Conservation (phyloP, 495 filamentous ascomycete species). For the Thozetella sp. region DNA sequence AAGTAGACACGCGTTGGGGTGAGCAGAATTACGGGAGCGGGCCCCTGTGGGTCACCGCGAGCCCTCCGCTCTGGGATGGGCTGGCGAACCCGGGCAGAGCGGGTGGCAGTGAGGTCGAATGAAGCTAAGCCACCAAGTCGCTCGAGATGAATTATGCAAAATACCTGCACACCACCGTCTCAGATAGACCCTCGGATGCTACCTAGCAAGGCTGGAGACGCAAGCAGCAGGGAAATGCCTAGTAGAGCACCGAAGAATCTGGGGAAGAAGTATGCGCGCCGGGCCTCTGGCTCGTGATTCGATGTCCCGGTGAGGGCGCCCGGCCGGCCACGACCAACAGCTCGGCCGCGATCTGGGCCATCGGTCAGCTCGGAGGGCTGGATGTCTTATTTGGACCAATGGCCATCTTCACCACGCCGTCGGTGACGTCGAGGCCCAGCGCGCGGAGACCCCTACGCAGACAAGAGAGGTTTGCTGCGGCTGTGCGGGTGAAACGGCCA, state of each 20-base stretch:
- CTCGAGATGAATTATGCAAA: too few relatives aligned
- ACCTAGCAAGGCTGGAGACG: not conserved
- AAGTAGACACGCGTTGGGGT: too few relatives aligned
- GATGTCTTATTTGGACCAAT: slow-evolving; percentile 3
- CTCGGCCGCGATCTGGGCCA: not conserved
- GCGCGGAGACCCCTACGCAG: not conserved
- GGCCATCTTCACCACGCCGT: not conserved
- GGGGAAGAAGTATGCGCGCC: too few relatives aligned
- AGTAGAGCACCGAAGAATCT: not conserved
- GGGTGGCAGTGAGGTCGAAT: too few relatives aligned
- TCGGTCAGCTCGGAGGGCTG: not conserved
- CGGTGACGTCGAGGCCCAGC: not conserved
- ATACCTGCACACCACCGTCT: not conserved
- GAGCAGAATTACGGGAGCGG: too few relatives aligned
- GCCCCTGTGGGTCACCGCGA: too few relatives aligned
- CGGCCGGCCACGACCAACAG: not conserved
- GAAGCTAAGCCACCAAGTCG: too few relatives aligned
- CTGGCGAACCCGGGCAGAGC: too few relatives aligned
- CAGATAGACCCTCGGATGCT: not conserved
- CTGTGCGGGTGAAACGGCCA: not conserved
- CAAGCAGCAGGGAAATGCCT: not conserved
- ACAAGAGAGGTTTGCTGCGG: not conserved
- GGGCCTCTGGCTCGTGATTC: not conserved
- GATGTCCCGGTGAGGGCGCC: not conserved
- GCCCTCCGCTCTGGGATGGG: too few relatives aligned